Percentiles rank a stretch among this genome's conserved stretches.
Conservation (phyloP, 768 basidiomycete species). For the Phylloporus rhodoxanthus region DNA sequence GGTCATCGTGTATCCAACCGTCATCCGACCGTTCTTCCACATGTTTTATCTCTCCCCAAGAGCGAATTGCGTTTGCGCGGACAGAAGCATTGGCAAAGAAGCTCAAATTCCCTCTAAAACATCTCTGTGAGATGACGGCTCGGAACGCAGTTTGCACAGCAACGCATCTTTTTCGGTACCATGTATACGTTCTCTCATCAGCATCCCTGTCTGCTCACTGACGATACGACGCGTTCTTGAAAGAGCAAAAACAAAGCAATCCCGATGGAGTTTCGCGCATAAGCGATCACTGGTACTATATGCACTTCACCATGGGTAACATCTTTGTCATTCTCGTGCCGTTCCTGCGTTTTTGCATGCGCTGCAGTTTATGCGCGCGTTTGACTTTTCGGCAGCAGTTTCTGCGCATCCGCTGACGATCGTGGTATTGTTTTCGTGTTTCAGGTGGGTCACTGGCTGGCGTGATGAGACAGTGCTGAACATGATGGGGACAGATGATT, state of each 20-base stretch:
- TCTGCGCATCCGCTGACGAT: slow-evolving; percentile 70
- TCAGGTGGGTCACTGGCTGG: slow-evolving; percentile 40
- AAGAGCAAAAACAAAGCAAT: slow-evolving; percentile 86
- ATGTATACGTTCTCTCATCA: slow-evolving; percentile 53
- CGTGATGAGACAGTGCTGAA: background rate
- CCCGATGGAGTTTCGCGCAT: slow-evolving; percentile 93
- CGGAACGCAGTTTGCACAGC: slow-evolving; percentile 89
- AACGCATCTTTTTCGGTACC: slow-evolving; percentile 99
- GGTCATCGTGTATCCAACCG: slow-evolving; percentile 74
- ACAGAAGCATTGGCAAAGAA: slow-evolving; percentile 74
- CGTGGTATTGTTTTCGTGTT: slow-evolving; percentile 83
- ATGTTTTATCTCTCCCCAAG: slow-evolving; percentile 77
- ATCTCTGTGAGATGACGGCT: slow-evolving; percentile 97
- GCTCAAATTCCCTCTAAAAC: slow-evolving; percentile 89
- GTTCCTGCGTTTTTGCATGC: slow-evolving; percentile 87
- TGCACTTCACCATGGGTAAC: slow-evolving; percentile 77
- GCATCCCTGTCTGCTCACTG: background rate
- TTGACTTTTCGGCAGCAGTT: slow-evolving; percentile 68
- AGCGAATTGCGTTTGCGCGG: slow-evolving; percentile 71
- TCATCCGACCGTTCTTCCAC: slow-evolving; percentile 97
- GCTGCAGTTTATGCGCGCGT: slow-evolving; percentile 69
- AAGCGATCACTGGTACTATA: slow-evolving; percentile 92
- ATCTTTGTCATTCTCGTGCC: slow-evolving; percentile 75
- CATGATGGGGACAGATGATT: slow-evolving; percentile 49
- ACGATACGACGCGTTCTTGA: background rate